Conservation (phyloP, 176 grass and related monocot genomes). For the Elymus sibiricus region DNA sequence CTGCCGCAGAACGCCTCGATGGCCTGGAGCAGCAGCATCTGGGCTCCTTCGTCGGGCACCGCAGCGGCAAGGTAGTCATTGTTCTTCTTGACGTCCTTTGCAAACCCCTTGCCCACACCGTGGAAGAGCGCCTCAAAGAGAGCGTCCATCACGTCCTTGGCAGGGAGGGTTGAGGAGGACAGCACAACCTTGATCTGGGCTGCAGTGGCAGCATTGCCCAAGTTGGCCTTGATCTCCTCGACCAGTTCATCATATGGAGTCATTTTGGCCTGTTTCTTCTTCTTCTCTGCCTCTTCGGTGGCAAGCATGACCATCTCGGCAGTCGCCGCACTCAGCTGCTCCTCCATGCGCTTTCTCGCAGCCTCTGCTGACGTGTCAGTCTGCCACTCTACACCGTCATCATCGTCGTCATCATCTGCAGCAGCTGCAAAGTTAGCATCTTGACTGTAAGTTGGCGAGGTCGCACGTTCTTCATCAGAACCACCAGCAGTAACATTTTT, state of each 20-base stretch:
- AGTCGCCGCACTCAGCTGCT: constrained; percentile 78
- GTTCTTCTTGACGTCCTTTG: constrained; percentile 69
- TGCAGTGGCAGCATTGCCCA: constrained; percentile 39
- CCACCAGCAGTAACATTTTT: constrained; percentile 33
- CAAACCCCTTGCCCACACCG: constrained; percentile 62
- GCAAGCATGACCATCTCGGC: constrained; percentile 88
- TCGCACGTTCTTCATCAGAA: constrained; percentile 69
- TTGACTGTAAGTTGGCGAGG: constrained; percentile 42
- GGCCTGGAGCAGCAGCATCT: constrained; percentile 47
- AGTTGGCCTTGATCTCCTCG: constrained; percentile 46
- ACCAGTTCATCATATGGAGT: constrained; percentile 34
- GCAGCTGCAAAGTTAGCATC: constrained; percentile 40
- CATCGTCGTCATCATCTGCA: constrained; percentile 31
- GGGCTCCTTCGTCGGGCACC: constrained; percentile 45
- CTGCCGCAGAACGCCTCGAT: constrained; percentile 45
- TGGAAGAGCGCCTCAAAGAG: constrained; percentile 65
- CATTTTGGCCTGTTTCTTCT: constrained; percentile 15
- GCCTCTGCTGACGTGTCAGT: constrained; percentile 79
- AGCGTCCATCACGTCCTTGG: constrained; percentile 61
- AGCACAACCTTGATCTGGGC: constrained; percentile 51
- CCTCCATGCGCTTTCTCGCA: constrained; percentile 66
- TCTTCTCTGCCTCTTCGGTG: constrained; percentile 41
- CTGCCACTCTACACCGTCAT: constrained; percentile 72
- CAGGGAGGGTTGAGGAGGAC: constrained; percentile 15
- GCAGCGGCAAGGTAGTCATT: constrained; percentile 51